Evolutionary conservation across 192 early-diverging fungal species (phyloP).

Genomic region (Backusella morwellensis): DNA sequence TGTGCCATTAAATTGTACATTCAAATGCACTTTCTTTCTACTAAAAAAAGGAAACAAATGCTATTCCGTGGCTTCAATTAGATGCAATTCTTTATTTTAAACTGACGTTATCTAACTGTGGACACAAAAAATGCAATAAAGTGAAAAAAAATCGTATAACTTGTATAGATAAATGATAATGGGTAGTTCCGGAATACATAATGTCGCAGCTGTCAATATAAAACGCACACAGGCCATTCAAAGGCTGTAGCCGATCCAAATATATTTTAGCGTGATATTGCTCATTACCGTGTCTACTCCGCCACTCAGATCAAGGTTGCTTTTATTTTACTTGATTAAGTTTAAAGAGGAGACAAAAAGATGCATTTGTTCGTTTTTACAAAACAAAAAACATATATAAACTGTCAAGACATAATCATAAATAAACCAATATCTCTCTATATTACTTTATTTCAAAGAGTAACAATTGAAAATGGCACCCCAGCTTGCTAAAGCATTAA

Average conservation of each 20-base stretch:
- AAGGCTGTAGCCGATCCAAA: neutral
- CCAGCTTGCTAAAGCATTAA: neutral
- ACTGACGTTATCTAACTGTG: too few relatives aligned
- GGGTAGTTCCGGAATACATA: neutral
- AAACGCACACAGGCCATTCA: neutral
- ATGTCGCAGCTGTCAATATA: neutral
- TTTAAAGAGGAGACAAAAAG: neutral
- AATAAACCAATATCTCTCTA: neutral
- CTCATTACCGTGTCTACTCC: neutral
- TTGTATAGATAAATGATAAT: neutral
- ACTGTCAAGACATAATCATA: neutral
- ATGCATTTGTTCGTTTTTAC: neutral
- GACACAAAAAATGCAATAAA: too few relatives aligned
- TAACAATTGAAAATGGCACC: neutral
- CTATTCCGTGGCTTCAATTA: neutral
- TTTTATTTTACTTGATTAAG: neutral
- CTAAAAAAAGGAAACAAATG: neutral
- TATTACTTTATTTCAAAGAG: neutral
- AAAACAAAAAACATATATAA: neutral
- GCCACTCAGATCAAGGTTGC: neutral
- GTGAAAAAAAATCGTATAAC: too few relatives aligned
- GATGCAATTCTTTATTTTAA: neutral
- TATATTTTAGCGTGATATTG: constrained; percentile 2
- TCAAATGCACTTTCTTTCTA: neutral
- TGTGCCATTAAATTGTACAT: neutral